Evolutionary conservation across 257 asterid species (phyloP), one percentile per base, ranked within the genome.

Genomic region (Solanum etuberosum): DNA sequence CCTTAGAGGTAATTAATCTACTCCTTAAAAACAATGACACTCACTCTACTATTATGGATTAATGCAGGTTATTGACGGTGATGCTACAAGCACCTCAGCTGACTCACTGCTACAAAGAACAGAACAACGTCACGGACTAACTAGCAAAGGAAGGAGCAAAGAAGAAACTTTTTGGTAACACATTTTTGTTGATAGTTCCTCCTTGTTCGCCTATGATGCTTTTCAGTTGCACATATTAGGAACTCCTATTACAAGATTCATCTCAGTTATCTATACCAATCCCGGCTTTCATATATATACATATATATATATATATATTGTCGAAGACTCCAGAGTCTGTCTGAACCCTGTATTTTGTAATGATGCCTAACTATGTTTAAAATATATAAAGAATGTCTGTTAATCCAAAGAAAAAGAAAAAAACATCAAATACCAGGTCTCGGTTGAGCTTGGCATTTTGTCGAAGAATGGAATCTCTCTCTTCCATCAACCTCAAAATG

Each of bases 391-490:
- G 25, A 35, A 9, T 7, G 7, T 72, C 27, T 35, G 81, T 35
- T 34, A 34, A 32, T 10, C 43, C 67, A 83, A 37, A 63, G 46
- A 27, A 32, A 61, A 59, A 59, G 37, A 31, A 38, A 63, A 8
- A 48, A 38, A 74, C 13, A 46, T 32, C 25, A 70, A 25, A 48
- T 85, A 87, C 89, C 89, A 87, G 72, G 51, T 87, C 89, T 87
- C 83, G 68, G 40, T 61, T 72, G 42, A 87, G 89, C 83, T 87
- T 87, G 68, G 37, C 32, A 83, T 87, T 87, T 83, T 54, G 48
- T 74, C 15, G 87, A 87, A 87, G 73, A 34, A 46, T 84, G 71
- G 67, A 40, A 71, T 83, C 86, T 54, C 86, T 70, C 84, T 83
- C 89, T 48, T 83, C 87, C 70, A 84, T 83, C 83, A 87, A 59